Evolutionary conservation across 345 rosid genomes (phyloP).

Genomic region (Murraya paniculata): DNA sequence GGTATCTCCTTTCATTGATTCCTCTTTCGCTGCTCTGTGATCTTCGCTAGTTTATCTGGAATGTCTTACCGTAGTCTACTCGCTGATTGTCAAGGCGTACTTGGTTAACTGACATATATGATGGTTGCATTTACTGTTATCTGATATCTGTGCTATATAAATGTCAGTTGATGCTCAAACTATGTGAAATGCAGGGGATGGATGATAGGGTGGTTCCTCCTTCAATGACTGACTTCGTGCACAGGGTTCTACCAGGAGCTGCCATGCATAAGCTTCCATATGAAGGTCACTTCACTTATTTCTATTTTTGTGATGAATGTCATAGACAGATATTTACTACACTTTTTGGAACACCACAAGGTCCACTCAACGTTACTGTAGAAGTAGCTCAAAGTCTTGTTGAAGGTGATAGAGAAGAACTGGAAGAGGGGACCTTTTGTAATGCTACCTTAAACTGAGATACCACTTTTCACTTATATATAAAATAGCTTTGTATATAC

Average conservation of each 20-base stretch:
- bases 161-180: background rate
- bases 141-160: background rate
- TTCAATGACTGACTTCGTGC: slow-evolving; percentile 63
- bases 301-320: slow-evolving; percentile 65
- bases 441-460: slow-evolving; percentile 5
- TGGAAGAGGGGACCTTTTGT: slow-evolving; percentile 2
- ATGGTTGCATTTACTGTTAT: background rate
- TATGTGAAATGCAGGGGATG: slow-evolving; percentile 46
- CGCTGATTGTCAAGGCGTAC: background rate
- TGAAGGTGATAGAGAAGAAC: slow-evolving; percentile 19
- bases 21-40: background rate
- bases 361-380: slow-evolving; percentile 29
- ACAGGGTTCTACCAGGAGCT: slow-evolving; percentile 61
- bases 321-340: slow-evolving; percentile 69
- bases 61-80: background rate
- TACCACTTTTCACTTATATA: background rate
- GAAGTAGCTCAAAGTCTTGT: slow-evolving; percentile 28
- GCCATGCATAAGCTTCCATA: slow-evolving; percentile 73
- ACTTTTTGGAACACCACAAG: slow-evolving; percentile 60
- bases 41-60: background rate
- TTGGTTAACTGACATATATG: background rate
- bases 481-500: slow-evolving; percentile 17
- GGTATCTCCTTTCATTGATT: background rate
- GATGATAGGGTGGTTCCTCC: slow-evolving; percentile 74
- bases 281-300: slow-evolving; percentile 67